phyloP scores from a whole-genome alignment of 495 filamentous ascomycete species.

The Annulohypoxylon bovei region DNA sequence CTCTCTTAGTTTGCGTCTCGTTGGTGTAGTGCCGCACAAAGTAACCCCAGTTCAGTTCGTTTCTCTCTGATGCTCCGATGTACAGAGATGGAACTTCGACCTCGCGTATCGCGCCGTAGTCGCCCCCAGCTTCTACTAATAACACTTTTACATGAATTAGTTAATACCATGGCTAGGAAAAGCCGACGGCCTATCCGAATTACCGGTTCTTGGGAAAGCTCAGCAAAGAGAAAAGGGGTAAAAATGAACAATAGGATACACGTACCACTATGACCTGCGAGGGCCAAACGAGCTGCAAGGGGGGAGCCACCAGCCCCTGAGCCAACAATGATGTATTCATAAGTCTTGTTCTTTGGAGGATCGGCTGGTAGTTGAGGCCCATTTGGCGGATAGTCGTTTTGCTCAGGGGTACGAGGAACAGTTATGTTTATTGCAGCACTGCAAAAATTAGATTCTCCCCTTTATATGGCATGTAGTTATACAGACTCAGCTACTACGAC shows the following conservation, averaged over 20 bases:
- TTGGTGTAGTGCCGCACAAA: conserved; percentile 58
- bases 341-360: conserved; percentile 42
- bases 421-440: conserved; percentile 26
- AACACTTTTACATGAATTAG: conserved; percentile 26
- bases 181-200: background rate
- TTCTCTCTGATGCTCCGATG: conserved; percentile 62
- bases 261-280: conserved; percentile 61
- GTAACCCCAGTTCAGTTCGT: conserved; percentile 55
- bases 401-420: conserved; percentile 18
- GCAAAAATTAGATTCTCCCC: background rate
- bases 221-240: background rate
- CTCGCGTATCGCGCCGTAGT: conserved; percentile 38
- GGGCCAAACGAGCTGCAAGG: conserved; percentile 67
- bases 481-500: conserved; percentile 10
- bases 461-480: background rate
- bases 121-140: conserved; percentile 42
- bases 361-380: conserved; percentile 22
- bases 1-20: conserved; percentile 46
- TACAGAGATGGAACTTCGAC: conserved; percentile 52
- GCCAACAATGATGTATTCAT: conserved; percentile 74
- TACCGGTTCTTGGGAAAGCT: background rate
- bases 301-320: conserved; percentile 71
- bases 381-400: conserved; percentile 31
- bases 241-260: background rate
- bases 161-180: background rate